These are phyloP conservation scores for Cymodocea nodosa DNA, from an alignment of 116 monocot genomes.

Conservation along the genomic window DNA sequence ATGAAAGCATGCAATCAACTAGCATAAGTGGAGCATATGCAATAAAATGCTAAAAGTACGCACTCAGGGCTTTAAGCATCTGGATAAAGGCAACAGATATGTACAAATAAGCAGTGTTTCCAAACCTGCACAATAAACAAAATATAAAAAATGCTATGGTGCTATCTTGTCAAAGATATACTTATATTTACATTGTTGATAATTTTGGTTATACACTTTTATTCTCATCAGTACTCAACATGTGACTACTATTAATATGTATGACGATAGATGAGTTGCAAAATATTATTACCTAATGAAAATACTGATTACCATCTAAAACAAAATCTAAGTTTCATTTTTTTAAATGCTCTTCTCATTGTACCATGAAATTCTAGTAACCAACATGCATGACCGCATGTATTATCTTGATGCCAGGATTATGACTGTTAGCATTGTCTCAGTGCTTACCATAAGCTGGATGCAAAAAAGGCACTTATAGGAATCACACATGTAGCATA, in stretches of 20 bases:
- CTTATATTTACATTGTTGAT: too few species aligned
- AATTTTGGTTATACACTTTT: too few species aligned
- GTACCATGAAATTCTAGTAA: too few species aligned
- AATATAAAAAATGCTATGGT: not conserved
- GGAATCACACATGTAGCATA: constrained; percentile 94
- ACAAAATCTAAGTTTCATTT: too few species aligned
- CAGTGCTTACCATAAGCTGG: constrained; percentile 73
- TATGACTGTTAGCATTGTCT: not conserved
- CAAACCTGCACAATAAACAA: constrained; percentile 29
- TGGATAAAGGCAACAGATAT: constrained; percentile 57
- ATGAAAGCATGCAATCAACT: not conserved
- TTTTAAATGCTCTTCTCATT: too few species aligned
- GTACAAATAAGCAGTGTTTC: constrained; percentile 45
- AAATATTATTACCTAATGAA: constrained; percentile 27
- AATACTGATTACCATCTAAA: too few species aligned
- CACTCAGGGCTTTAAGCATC: constrained; percentile 49
- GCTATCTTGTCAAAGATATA: too few species aligned
- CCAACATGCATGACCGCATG: too few species aligned
- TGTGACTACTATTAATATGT: not conserved
- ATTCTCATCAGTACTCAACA: too few species aligned
- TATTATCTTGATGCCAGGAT: too few species aligned
- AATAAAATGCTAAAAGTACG: constrained; percentile 1
- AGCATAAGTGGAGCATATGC: not conserved
- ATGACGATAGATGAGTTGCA: not conserved
- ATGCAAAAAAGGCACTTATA: constrained; percentile 96